These are phyloP conservation scores for Polysphondylium violaceum DNA, from an alignment of 78 protist species.

Conservation along the genomic window DNA sequence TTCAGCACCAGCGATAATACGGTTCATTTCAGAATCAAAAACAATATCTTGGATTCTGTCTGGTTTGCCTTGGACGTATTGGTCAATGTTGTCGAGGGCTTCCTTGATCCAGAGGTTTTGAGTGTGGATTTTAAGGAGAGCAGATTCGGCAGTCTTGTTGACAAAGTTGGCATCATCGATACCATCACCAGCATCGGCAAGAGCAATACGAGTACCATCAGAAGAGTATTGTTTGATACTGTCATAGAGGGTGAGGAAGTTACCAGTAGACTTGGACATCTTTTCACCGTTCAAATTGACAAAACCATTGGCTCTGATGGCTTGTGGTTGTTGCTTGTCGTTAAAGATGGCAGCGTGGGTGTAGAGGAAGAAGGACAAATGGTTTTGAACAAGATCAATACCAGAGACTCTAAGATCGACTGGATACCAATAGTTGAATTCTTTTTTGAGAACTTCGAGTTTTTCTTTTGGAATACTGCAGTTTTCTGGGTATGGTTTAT, in stretches of 20 bases:
- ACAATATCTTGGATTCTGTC: slow-evolving; percentile 81
- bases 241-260: slow-evolving; percentile 95
- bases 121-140: slow-evolving; percentile 92
- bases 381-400: slow-evolving; percentile 98
- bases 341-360: slow-evolving; percentile 98
- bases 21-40: slow-evolving; percentile 85
- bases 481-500: slow-evolving; percentile 34
- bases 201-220: slow-evolving; percentile 97
- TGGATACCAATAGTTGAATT: slow-evolving; percentile 99
- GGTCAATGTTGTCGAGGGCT: slow-evolving; percentile 15
- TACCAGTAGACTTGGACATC: slow-evolving; percentile 99
- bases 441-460: slow-evolving; percentile 87
- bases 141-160: slow-evolving; percentile 85
- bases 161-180: slow-evolving; percentile 99
- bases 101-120: slow-evolving; percentile 91
- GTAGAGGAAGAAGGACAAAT: slow-evolving; percentile 98
- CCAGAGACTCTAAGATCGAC: slow-evolving; percentile 98
- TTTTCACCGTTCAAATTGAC: slow-evolving; percentile 96
- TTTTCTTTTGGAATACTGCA: slow-evolving; percentile 68
- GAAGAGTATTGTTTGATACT: slow-evolving; percentile 81
- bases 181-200: slow-evolving; percentile 99
- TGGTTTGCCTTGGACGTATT: slow-evolving; percentile 23
- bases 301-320: slow-evolving; percentile 96
- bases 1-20: slow-evolving; percentile 63
- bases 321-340: slow-evolving; percentile 88